Base-by-base conservation (phyloP, 768 basidiomycete genomes). In the Suillus lakei region DNA sequence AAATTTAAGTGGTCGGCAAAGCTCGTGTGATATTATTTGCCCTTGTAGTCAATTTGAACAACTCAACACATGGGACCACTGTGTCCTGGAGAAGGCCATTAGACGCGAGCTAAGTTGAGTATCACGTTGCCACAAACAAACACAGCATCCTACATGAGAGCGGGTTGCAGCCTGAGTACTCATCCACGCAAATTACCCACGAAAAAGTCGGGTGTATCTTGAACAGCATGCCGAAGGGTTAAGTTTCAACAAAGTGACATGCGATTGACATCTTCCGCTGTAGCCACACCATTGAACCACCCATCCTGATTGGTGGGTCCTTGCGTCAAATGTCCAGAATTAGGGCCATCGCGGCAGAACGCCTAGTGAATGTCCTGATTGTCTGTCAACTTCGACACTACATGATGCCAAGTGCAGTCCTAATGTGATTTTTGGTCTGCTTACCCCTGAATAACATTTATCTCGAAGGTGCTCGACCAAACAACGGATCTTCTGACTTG, bases 1-100 rank as follows among this genome's bases (percentile, higher is more conserved):
- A 50, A 41, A 59, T 41, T 59, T 12, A 41, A 59, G 58, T 59
- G 58, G 61, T 66, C 39, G 59, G 67, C 58, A 65, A 69, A 66
- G 65, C 38, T 58, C 65, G 69, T 70, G 58, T 55, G 66, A 69
- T 66, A 54, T n/a, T 39, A 55, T 70, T 63, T 66, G 61, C 61
- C 68, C 13, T 54, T 3, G 12, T 34, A 34, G 21, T 54, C 18
- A 21, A 54, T 54, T 54, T 5, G 16, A 34, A 34, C 21, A 34
- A n/a, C 36, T n/a, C 18, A 16, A 4, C 46, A 26, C 46, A 38
- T 55, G 43, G 28, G 30, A n/a, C 16, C 2, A 62, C 23, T 39
- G 12, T 41, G 39, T 30, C 16, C 58, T 21, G 21, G 10, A 41
- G 58, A 59, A 41, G 38, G 58, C 18, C 18, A 41, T 21, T 28